Base-by-base conservation (phyloP, 2,329 filamentous ascomycete species). In the Fusarium compactum region DNA sequence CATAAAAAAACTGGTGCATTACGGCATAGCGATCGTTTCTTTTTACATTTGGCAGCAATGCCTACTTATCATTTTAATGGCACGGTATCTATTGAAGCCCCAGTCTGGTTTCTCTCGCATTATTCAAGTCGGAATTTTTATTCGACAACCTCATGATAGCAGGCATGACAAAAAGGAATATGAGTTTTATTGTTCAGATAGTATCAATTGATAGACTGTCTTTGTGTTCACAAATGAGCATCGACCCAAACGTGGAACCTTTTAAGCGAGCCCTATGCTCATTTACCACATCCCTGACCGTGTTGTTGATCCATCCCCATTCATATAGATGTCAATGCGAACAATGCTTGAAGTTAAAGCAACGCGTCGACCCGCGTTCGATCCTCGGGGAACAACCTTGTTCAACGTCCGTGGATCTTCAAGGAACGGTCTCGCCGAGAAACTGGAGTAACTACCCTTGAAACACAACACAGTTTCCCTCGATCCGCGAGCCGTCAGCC, bases 1-100 rank as follows among this genome's bases (percentile, higher is more conserved):
- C 68, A 70, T 70, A 65, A 52, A 64, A 64, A 45, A 64, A 65
- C 50, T 38, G 64, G 68, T 71, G 64, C 53, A 71, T 67, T 43
- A 29, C 64, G 54, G 55, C 65, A 50, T 60, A 68, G 67, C 68
- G 55, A 62, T 65, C 48, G 53, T 69, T 70, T 29, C 25, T 18
- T 68, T 68, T 48, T 32, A 55, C 27, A 56, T 40, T 50, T 68
- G 67, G 58, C 47, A 71, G 51, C 50, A 57, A 51, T 60, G 58
- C 53, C 67, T 25, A 29, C 25, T 47, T 40, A 47, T 46, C 52
- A 53, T 45, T 40, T 56, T 56, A 51, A 64, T 56, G 67, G 25
- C 47, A 44, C 38, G 51, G 46, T 43, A 40, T 65, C 25, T 22
- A 54, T 20, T 18, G 46, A 22, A 53, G 24, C 22, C 29, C 24